Conservation (phyloP, 2,329 filamentous ascomycete species). For the Penicillium expansum region DNA sequence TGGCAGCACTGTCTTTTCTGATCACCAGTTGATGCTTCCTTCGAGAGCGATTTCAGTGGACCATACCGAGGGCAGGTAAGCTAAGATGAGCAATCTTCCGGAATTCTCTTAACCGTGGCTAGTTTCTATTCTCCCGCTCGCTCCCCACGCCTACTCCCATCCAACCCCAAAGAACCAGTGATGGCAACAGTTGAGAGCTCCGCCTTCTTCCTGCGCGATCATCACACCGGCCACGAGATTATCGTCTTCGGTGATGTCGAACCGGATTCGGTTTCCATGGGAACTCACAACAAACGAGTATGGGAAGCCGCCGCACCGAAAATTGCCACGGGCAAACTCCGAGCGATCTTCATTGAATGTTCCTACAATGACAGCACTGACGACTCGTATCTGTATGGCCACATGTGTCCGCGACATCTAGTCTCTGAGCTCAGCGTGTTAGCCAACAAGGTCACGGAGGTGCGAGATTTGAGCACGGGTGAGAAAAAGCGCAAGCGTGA, state of each 20-base stretch:
- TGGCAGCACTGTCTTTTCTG: constrained; percentile 42
- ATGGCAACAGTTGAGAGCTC: constrained; percentile 65
- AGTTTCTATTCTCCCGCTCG: constrained; percentile 34
- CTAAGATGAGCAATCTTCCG: not conserved
- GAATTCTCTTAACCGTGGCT: not conserved
- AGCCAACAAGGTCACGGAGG: constrained; percentile 65
- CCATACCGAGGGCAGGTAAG: constrained; percentile 34
- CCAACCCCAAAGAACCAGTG: constrained; percentile 17
- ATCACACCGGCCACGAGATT: constrained; percentile 68
- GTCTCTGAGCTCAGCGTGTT: constrained; percentile 73
- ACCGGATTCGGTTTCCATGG: constrained; percentile 78
- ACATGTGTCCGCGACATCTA: constrained; percentile 79
- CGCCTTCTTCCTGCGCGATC: constrained; percentile 86
- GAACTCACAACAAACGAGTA: constrained; percentile 74
- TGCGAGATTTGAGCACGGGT: constrained; percentile 38
- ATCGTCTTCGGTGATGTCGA: constrained; percentile 96
- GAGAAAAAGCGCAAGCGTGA: constrained; percentile 45
- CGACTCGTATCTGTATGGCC: constrained; percentile 79
- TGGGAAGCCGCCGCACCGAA: constrained; percentile 90
- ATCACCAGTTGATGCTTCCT: constrained; percentile 50
- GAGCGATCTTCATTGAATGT: constrained; percentile 91
- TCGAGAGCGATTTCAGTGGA: constrained; percentile 36
- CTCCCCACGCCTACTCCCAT: constrained; percentile 25
- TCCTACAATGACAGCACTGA: constrained; percentile 81
- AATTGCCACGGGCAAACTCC: constrained; percentile 67